Percentiles rank a stretch among this genome's conserved stretches.
Conservation (phyloP, 1,139 yeast genomes). For the Yamadazyma oceani region DNA sequence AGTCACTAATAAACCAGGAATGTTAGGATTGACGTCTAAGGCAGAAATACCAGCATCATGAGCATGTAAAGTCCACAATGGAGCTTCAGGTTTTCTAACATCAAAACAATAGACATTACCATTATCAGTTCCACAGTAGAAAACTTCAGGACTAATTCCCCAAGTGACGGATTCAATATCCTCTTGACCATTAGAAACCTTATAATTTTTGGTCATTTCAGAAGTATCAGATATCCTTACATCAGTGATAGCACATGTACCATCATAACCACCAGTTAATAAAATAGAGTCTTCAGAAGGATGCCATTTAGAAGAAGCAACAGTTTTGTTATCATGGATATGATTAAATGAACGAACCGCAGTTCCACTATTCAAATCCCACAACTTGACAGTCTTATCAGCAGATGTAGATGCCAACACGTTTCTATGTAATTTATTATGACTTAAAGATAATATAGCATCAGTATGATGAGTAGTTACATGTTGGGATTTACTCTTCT, state of each 20-base stretch:
- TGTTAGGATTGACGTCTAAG: slow-evolving; percentile 63
- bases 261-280: slow-evolving; percentile 92
- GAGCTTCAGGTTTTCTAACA: slow-evolving; percentile 65
- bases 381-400: slow-evolving; percentile 87
- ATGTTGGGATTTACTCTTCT: slow-evolving; percentile 49
- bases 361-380: slow-evolving; percentile 80
- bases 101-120: slow-evolving; percentile 92
- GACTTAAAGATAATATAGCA: slow-evolving; percentile 86
- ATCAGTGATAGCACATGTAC: slow-evolving; percentile 75
- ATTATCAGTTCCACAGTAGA: slow-evolving; percentile 88
- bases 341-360: slow-evolving; percentile 71
- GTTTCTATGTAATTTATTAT: slow-evolving; percentile 78
- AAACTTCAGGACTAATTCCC: slow-evolving; percentile 60
- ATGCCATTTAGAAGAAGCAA: slow-evolving; percentile 89
- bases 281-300: slow-evolving; percentile 71
- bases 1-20: slow-evolving; percentile 78
- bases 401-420: slow-evolving; percentile 94
- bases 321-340: slow-evolving; percentile 69
- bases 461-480: slow-evolving; percentile 85
- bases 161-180: slow-evolving; percentile 85
- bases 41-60: slow-evolving; percentile 93
- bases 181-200: slow-evolving; percentile 56
- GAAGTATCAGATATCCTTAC: slow-evolving; percentile 72
- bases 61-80: slow-evolving; percentile 95
- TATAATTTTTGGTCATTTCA: slow-evolving; percentile 61